These are phyloP conservation scores for Euphrasia confusa DNA, from an alignment of 257 asterid genomes.

Conservation along the genomic window DNA sequence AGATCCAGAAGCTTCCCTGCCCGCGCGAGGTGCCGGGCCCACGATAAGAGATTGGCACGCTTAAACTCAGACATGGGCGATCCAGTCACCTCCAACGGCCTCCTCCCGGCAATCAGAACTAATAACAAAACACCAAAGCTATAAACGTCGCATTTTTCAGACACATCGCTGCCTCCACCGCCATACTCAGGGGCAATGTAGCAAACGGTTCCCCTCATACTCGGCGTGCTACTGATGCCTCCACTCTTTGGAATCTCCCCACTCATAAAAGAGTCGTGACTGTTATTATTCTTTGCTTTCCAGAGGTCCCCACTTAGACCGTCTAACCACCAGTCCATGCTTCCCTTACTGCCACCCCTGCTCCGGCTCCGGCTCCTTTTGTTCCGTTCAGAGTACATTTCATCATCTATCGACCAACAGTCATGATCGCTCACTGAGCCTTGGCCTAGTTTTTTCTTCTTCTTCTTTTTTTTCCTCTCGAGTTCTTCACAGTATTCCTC, in stretches of 20 bases:
- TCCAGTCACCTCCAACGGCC: slow-evolving; percentile 95
- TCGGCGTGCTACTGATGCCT: slow-evolving; percentile 88
- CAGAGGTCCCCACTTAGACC: slow-evolving; percentile 85
- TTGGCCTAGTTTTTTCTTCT: slow-evolving; percentile 50
- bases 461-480: slow-evolving; percentile 82
- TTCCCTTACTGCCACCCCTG: slow-evolving; percentile 44
- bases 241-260: slow-evolving; percentile 84
- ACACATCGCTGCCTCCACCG: slow-evolving; percentile 51
- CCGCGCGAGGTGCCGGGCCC: slow-evolving; percentile 93
- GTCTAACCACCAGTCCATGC: slow-evolving; percentile 93
- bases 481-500: slow-evolving; percentile 95
- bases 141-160: slow-evolving; percentile 88
- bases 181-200: slow-evolving; percentile 93
- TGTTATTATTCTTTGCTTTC: slow-evolving; percentile 56
- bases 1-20: slow-evolving; percentile 89
- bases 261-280: slow-evolving; percentile 58
- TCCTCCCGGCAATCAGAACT: slow-evolving; percentile 79
- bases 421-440: slow-evolving; percentile 58
- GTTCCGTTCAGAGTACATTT: slow-evolving; percentile 36
- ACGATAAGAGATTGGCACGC: slow-evolving; percentile 82
- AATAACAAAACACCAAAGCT: slow-evolving; percentile 82
- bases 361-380: slow-evolving; percentile 56
- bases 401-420: slow-evolving; percentile 65
- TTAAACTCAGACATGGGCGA: slow-evolving; percentile 92
- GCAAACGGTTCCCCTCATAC: slow-evolving; percentile 95